Conservation (phyloP, 352 stramenopile species). For the Globisporangium paddicum region DNA sequence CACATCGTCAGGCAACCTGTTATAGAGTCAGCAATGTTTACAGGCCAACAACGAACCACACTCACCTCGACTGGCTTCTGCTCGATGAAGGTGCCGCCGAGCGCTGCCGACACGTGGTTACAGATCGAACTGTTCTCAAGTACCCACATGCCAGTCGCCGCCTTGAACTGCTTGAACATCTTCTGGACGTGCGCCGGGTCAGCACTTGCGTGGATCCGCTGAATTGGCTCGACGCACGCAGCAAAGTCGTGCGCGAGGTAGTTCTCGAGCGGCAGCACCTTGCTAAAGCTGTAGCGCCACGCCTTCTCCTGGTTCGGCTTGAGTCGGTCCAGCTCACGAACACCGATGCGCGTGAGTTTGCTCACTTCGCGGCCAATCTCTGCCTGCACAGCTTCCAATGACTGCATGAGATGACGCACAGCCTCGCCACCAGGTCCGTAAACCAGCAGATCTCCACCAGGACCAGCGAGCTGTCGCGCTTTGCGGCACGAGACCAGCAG, state of each 20-base stretch:
- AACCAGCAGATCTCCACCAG: conserved; percentile 76
- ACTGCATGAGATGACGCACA: conserved; percentile 79
- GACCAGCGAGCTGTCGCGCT: conserved; percentile 70
- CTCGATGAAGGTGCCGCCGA: conserved; percentile 66
- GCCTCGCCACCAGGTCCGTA: conserved; percentile 81
- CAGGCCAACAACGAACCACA: background rate
- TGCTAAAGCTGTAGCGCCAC: conserved; percentile 84
- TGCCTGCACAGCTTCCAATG: conserved; percentile 67
- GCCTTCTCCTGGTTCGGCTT: conserved; percentile 84
- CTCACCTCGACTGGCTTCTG: conserved; percentile 26
- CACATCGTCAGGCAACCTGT: background rate
- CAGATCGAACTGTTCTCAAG: conserved; percentile 84
- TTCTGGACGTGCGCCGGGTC: conserved; percentile 79
- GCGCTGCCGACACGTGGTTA: conserved; percentile 60
- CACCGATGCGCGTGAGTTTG: conserved; percentile 74
- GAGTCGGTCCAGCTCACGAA: conserved; percentile 77
- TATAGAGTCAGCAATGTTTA: background rate
- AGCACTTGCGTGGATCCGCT: conserved; percentile 82
- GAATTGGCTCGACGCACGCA: conserved; percentile 78
- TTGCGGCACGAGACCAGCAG: conserved; percentile 82
- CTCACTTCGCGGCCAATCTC: conserved; percentile 78
- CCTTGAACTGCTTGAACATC: conserved; percentile 85
- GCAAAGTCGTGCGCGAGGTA: conserved; percentile 83
- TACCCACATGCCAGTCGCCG: conserved; percentile 80
- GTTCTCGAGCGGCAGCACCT: conserved; percentile 76